These are phyloP conservation scores for Mortierella sp. DNA, from an alignment of 371 early-diverging fungal species.

Conservation along the genomic window DNA sequence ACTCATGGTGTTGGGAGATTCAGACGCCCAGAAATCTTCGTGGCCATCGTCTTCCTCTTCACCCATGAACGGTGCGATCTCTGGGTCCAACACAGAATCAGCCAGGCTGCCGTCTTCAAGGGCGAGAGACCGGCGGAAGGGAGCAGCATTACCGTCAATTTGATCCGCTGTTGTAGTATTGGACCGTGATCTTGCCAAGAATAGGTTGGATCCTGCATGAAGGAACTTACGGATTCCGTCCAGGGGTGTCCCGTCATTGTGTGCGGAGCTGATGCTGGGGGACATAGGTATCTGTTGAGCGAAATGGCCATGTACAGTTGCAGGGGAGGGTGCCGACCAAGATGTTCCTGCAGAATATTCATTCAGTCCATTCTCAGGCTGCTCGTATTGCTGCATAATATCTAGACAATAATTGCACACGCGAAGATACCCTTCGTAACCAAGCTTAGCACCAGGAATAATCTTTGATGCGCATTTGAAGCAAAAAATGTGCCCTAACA, in stretches of 20 bases:
- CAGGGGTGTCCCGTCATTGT: conserved; percentile 40
- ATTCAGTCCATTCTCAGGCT: conserved; percentile 39
- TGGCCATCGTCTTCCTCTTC: conserved; percentile 73
- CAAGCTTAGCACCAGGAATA: conserved; percentile 78
- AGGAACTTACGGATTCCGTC: conserved; percentile 56
- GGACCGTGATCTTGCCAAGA: conserved; percentile 64
- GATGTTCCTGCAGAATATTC: conserved; percentile 31
- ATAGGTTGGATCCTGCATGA: conserved; percentile 51
- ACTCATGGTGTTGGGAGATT: conserved; percentile 28
- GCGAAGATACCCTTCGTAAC: conserved; percentile 78
- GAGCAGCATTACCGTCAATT: conserved; percentile 30
- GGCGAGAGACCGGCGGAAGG: conserved; percentile 43
- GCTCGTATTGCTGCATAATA: conserved; percentile 62
- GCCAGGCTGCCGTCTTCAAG: conserved; percentile 40
- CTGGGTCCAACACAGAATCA: conserved; percentile 66
- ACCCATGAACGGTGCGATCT: conserved; percentile 65
- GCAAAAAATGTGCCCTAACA: conserved; percentile 82
- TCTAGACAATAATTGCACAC: conserved; percentile 84
- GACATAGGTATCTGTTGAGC: conserved; percentile 21
- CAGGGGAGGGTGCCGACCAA: conserved; percentile 26
- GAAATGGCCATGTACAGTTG: conserved; percentile 15
- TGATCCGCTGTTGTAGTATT: conserved; percentile 59
- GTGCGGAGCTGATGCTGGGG: conserved; percentile 16
- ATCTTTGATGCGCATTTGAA: conserved; percentile 81
- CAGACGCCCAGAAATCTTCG: conserved; percentile 48